Conservation (phyloP, 2,329 filamentous ascomycete species). For the Aspergillus oerlinghausenensis region DNA sequence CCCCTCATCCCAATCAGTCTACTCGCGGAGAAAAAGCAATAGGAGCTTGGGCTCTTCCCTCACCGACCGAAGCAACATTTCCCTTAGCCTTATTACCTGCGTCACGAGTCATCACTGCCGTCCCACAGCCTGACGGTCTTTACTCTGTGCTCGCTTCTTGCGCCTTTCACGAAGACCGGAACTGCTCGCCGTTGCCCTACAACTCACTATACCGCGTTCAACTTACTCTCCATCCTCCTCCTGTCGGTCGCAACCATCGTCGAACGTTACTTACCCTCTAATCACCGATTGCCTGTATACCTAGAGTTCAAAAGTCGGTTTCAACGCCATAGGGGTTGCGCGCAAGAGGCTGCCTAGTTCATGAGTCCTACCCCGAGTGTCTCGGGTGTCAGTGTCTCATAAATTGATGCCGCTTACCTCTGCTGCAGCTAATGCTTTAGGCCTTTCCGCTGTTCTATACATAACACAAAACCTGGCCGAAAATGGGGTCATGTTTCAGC, state of each 20-base stretch:
- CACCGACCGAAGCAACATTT: conserved; percentile 4
- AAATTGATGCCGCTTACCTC: conserved; percentile 24
- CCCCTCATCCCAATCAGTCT: conserved; percentile 17
- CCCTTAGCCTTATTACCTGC: conserved; percentile 14
- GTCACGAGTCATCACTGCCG: conserved; percentile 18
- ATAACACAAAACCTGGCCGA: conserved; percentile 15
- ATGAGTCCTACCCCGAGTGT: conserved; percentile 5
- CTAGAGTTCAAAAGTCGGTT: neutral
- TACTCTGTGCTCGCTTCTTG: conserved; percentile 7
- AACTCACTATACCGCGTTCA: conserved; percentile 9
- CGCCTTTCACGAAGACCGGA: conserved; percentile 14
- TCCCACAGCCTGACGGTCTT: conserved; percentile 18
- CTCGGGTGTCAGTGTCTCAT: conserved; percentile 17
- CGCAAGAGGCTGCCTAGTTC: neutral
- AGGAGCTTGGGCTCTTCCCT: conserved; percentile 5
- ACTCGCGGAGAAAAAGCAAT: conserved; percentile 2
- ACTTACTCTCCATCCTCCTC: conserved; percentile 8
- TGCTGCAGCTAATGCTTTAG: conserved; percentile 21
- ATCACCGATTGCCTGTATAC: conserved; percentile 7
- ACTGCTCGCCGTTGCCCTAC: conserved; percentile 8
- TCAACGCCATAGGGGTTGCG: neutral
- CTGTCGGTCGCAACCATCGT: conserved; percentile 1
- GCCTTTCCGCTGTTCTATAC: conserved; percentile 19
- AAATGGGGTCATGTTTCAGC: conserved; percentile 93
- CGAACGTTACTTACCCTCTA: neutral